Evolutionary conservation across 108 stramenopile species (phyloP).

Genomic region (Pseudonitzschia multistriata): DNA sequence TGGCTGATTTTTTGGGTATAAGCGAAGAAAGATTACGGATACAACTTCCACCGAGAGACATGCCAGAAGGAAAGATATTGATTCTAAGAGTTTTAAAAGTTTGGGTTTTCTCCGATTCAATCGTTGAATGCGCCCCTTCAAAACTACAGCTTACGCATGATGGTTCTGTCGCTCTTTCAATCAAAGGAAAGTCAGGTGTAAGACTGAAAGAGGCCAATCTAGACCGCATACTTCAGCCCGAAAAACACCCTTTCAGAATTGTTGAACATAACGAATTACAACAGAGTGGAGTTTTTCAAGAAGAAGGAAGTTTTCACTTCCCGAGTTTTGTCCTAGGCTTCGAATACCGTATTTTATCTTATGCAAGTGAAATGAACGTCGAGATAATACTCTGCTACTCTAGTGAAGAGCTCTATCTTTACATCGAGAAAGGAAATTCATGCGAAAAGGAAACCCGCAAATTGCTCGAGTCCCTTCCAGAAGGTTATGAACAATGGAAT

Average conservation of each 20-base stretch:
- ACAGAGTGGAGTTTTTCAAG: constrained; percentile 45
- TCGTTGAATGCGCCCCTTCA: constrained; percentile 43
- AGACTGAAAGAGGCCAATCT: constrained; percentile 36
- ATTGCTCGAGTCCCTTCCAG: background rate
- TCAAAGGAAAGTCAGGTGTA: constrained; percentile 11
- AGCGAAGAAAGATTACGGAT: constrained; percentile 35
- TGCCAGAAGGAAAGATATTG: constrained; percentile 59
- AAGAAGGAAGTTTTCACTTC: constrained; percentile 12
- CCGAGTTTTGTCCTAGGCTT: constrained; percentile 12
- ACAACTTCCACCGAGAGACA: constrained; percentile 45
- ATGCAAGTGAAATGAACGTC: constrained; percentile 48
- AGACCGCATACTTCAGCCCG: constrained; percentile 48
- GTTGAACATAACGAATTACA: constrained; percentile 24
- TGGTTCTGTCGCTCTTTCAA: constrained; percentile 29
- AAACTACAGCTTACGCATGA: constrained; percentile 15
- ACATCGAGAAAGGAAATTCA: background rate
- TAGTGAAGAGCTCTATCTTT: constrained; percentile 15
- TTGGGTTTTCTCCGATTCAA: constrained; percentile 76
- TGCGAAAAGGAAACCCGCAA: background rate
- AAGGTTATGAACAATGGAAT: background rate
- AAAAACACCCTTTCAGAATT: constrained; percentile 55
- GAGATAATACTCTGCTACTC: constrained; percentile 36
- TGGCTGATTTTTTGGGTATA: constrained; percentile 56
- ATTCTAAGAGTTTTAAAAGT: constrained; percentile 64
- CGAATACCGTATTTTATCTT: constrained; percentile 58